These are phyloP conservation scores for Rhazya stricta DNA, from an alignment of 257 asterid genomes.

Conservation along the genomic window DNA sequence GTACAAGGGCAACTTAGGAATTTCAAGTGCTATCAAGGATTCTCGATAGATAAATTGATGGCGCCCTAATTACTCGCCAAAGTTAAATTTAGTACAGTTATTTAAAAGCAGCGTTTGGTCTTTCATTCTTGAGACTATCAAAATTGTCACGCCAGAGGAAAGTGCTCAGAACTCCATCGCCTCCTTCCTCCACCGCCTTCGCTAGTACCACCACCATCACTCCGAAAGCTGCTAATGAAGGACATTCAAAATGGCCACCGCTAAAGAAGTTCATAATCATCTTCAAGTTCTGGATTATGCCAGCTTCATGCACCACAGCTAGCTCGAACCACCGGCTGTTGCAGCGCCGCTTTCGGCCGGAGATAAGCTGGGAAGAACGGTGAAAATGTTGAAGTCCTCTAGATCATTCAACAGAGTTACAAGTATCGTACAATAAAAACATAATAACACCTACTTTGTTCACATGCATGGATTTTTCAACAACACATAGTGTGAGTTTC, in stretches of 20 bases:
- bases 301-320: constrained; percentile 15
- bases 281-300: constrained; percentile 1
- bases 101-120: constrained; percentile 33
- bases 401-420: not conserved
- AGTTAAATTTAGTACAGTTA: constrained; percentile 14
- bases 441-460: constrained; percentile 13
- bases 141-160: constrained; percentile 30
- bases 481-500: constrained; percentile 36
- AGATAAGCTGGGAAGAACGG: constrained; percentile 28
- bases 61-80: constrained; percentile 40
- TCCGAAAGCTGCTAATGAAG: constrained; percentile 1
- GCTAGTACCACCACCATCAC: constrained; percentile 12
- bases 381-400: not conserved
- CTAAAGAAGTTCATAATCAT: constrained; percentile 15
- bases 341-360: constrained; percentile 41
- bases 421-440: constrained; percentile 4
- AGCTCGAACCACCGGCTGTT: constrained; percentile 12
- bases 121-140: constrained; percentile 26
- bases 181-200: constrained; percentile 12
- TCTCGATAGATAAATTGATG: constrained; percentile 9
- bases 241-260: constrained; percentile 22
- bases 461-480: constrained; percentile 46
- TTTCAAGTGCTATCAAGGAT: not conserved
- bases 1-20: constrained; percentile 1
- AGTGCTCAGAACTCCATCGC: constrained; percentile 18